Base-by-base conservation (phyloP, 139 green algal genomes). In the Spirogloea muscicola region DNA sequence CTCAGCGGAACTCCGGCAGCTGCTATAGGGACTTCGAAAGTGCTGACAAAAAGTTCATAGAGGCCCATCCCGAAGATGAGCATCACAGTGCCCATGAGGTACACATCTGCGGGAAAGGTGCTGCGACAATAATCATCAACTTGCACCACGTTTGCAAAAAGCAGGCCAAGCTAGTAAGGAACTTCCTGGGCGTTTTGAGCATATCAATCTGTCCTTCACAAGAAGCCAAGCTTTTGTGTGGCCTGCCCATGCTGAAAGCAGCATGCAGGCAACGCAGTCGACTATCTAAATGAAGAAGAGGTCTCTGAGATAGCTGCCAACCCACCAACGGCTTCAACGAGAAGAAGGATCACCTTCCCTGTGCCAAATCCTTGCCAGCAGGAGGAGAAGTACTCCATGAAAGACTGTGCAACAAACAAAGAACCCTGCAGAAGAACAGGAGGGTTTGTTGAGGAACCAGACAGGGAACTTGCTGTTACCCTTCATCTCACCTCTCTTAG, bases 261-360 rank as follows among this genome's bases (percentile, higher is more conserved):
- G 52, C 51, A 60, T 60, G 7, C 33, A 25, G 33, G 51, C 18
- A 27, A 27, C 51, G 18, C 33, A 7, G 51, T 60, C 51, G 29
- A 7, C 29, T 60, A 5, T 7, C 7, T 7, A 18, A 5, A 34
- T 34, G 25, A 41, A 7, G 57, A n/a, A n/a, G n/a, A n/a, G n/a
- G n/a, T n/a, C n/a, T n/a, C n/a, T n/a, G n/a, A n/a, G n/a, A n/a
- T n/a, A n/a, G n/a, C n/a, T n/a, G n/a, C n/a, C n/a, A 18, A 65
- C 57, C 51, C 60, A 68, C 60, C 60, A n/a, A 71, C n/a, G 3
- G 62, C 62, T 58, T 71, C 62, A 18, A 71, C 42, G 25, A 71
- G 62, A 13, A 59, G 41, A 16, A 71, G 62, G 41, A 71, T 58
- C 42, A 71, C 62, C 62, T 71, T 71, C 18, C 31, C 41, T 18